Conservation (phyloP, 2,329 filamentous ascomycete species). For the Alternaria brassicicola region DNA sequence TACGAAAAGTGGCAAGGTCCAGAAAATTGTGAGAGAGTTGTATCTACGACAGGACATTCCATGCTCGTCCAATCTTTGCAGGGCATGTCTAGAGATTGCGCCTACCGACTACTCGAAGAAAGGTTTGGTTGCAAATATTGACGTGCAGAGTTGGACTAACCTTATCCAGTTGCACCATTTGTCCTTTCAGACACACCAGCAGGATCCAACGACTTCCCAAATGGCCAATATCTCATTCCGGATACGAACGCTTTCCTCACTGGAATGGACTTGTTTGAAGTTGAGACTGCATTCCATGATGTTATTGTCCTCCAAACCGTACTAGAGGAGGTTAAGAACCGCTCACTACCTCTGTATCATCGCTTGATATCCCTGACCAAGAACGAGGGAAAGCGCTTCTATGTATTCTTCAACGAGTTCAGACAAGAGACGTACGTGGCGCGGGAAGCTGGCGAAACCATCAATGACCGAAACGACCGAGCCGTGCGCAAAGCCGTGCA, state of each 20-base stretch:
- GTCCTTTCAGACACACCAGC: constrained; percentile 88
- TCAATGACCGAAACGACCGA: constrained; percentile 96
- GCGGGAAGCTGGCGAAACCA: constrained; percentile 76
- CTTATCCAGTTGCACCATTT: constrained; percentile 71
- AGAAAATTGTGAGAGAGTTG: constrained; percentile 97
- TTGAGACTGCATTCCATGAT: constrained; percentile 89
- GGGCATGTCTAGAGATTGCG: constrained; percentile 72
- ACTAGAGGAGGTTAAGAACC: constrained; percentile 91
- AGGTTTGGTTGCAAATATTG: constrained; percentile 56
- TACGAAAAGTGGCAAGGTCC: constrained; percentile 93
- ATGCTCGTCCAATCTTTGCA: constrained; percentile 90
- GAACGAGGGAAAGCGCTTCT: constrained; percentile 96
- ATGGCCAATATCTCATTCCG: constrained; percentile 91
- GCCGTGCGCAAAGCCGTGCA: constrained; percentile 83
- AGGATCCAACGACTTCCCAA: constrained; percentile 78
- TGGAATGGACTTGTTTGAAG: constrained; percentile 96
- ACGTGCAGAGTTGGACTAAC: constrained; percentile 28
- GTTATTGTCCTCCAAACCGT: constrained; percentile 97
- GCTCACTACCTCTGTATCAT: constrained; percentile 93
- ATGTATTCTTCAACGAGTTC: constrained; percentile 99
- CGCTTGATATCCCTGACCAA: constrained; percentile 88
- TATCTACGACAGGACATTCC: constrained; percentile 97
- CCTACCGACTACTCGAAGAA: constrained; percentile 80
- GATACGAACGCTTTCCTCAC: constrained; percentile 96
- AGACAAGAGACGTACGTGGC: constrained; percentile 86